phyloP scores from a whole-genome alignment of 1,284 basidiomycete genomes.

The Sanghuangporus weigelae region DNA sequence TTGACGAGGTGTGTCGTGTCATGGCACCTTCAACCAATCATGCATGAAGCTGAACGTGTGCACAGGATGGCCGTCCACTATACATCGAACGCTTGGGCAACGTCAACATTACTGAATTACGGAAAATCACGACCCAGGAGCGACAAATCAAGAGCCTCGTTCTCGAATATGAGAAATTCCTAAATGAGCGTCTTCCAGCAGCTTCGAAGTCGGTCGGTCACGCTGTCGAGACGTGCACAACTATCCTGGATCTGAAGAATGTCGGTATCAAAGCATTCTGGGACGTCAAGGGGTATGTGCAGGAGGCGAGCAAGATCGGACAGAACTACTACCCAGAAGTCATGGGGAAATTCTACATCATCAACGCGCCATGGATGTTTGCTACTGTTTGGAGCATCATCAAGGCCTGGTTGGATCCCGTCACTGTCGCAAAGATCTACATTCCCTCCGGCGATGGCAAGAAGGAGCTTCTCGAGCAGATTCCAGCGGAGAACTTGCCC shows the following conservation, averaged over 20 bases:
- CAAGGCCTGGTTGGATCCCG: slow-evolving; percentile 94
- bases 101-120: slow-evolving; percentile 83
- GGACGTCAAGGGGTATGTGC: slow-evolving; percentile 91
- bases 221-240: slow-evolving; percentile 96
- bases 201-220: slow-evolving; percentile 72
- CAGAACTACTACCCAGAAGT: slow-evolving; percentile 92
- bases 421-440: slow-evolving; percentile 90
- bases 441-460: slow-evolving; percentile 65
- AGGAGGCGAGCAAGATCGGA: slow-evolving; percentile 73
- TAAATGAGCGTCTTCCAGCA: slow-evolving; percentile 77
- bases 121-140: slow-evolving; percentile 79
- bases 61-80: slow-evolving; percentile 87
- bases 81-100: slow-evolving; percentile 94
- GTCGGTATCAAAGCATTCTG: slow-evolving; percentile 85
- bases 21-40: not conserved
- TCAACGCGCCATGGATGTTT: slow-evolving; percentile 93
- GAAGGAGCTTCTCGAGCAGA: slow-evolving; percentile 73
- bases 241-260: slow-evolving; percentile 88
- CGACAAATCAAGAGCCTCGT: slow-evolving; percentile 89
- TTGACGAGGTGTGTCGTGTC: slow-evolving; percentile 67
- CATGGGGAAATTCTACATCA: slow-evolving; percentile 97
- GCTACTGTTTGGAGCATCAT: slow-evolving; percentile 83
- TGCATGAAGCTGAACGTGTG: not conserved
- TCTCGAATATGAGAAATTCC: slow-evolving; percentile 91
- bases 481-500: slow-evolving; percentile 81